phyloP scores from a whole-genome alignment of 2,329 filamentous ascomycete species.

The Ascochyta koolunga region DNA sequence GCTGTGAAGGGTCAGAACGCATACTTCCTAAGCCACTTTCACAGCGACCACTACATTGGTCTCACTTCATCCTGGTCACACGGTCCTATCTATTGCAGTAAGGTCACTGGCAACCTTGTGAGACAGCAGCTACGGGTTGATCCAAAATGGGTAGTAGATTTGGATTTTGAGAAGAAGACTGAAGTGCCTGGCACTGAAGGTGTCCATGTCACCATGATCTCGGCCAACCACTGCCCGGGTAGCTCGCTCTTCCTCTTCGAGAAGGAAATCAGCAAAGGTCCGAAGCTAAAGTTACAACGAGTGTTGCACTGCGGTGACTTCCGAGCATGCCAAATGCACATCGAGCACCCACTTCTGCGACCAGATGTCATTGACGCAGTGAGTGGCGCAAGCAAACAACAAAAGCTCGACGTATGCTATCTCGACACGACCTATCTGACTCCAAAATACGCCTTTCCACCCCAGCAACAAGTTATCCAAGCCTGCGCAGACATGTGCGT shows the following conservation, averaged over 20 bases:
- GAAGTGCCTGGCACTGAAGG: slow-evolving; percentile 84
- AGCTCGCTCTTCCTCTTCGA: slow-evolving; percentile 94
- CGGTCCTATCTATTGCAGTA: slow-evolving; percentile 95
- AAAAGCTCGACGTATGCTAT: slow-evolving; percentile 94
- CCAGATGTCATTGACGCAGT: slow-evolving; percentile 74
- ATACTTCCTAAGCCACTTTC: slow-evolving; percentile 97
- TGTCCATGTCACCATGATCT: slow-evolving; percentile 89
- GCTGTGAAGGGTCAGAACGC: slow-evolving; percentile 90
- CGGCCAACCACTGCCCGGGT: slow-evolving; percentile 95
- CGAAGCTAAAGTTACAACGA: slow-evolving; percentile 69
- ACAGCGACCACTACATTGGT: slow-evolving; percentile 96
- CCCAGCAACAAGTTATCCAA: slow-evolving; percentile 83
- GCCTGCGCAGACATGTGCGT: slow-evolving; percentile 88
- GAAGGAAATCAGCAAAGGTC: slow-evolving; percentile 69
- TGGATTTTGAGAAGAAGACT: slow-evolving; percentile 81
- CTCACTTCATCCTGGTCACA: slow-evolving; percentile 87
- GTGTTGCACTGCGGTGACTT: slow-evolving; percentile 97
- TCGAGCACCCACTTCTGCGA: slow-evolving; percentile 79
- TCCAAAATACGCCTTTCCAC: slow-evolving; percentile 92
- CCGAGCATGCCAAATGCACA: slow-evolving; percentile 82
- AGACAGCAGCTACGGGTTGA: slow-evolving; percentile 85
- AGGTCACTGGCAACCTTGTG: slow-evolving; percentile 87
- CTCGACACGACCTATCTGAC: slow-evolving; percentile 97
- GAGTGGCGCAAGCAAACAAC: slow-evolving; percentile 74
- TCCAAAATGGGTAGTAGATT: slow-evolving; percentile 79